Evolutionary conservation across 2,329 filamentous ascomycete species (phyloP).

Genomic region (Ophiostoma piceae): DNA sequence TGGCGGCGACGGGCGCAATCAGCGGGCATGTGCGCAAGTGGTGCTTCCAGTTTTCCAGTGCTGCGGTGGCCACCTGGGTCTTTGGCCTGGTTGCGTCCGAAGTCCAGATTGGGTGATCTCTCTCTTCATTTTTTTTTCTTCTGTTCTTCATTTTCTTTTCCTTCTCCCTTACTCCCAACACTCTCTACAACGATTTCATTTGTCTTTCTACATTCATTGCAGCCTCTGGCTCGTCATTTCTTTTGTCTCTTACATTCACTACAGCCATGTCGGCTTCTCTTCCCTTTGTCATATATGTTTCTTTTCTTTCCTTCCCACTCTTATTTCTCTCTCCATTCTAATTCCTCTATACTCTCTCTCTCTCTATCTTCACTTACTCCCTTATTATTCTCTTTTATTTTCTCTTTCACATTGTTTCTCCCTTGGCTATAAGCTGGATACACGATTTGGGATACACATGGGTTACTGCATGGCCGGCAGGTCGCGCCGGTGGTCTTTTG

Average conservation of each 20-base stretch:
- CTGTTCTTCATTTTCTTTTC: background rate
- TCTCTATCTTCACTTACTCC: too few species aligned
- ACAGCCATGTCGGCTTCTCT: background rate
- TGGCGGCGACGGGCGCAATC: slow-evolving; percentile 47
- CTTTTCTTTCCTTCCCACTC: background rate
- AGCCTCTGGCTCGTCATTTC: background rate
- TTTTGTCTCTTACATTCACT: background rate
- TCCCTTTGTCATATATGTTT: background rate
- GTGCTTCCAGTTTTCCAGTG: slow-evolving; percentile 57
- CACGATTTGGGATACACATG: slow-evolving; percentile 9
- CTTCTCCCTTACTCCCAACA: too few species aligned
- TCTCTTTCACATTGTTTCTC: background rate
- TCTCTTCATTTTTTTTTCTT: background rate
- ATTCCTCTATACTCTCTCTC: background rate
- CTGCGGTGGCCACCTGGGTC: slow-evolving; percentile 51
- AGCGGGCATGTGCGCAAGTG: slow-evolving; percentile 56
- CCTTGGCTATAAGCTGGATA: background rate
- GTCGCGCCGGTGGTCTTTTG: background rate
- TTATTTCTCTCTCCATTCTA: too few species aligned
- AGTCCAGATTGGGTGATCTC: slow-evolving; percentile 33
- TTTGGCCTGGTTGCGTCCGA: slow-evolving; percentile 53
- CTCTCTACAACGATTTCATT: background rate
- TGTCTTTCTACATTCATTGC: background rate
- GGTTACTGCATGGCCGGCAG: slow-evolving; percentile 4
- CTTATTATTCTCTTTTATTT: background rate